Base-by-base conservation (phyloP, 305 asterid genomes). In the Coffea humblotiana region DNA sequence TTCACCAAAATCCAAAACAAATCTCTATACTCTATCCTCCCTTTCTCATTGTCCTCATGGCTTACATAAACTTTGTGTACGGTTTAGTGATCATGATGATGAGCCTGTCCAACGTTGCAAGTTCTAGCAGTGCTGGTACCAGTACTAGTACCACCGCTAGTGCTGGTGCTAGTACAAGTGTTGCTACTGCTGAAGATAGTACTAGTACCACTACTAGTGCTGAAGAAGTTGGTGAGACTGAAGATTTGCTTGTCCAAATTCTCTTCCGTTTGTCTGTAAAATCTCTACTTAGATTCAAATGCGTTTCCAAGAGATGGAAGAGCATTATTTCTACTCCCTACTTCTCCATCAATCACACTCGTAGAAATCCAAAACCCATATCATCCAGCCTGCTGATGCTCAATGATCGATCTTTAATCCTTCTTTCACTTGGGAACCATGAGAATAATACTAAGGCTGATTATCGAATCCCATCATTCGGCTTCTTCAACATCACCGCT, bases 271-370 rank as follows among this genome's bases (percentile, higher is more conserved):
- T 79, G 25, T 68, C 78, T 0, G 82, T 64, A 21, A 79, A 66
- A 35, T 72, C 74, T 51, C 35, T 79, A 16, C 32, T 49, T 32
- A 54, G 58, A 18, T 51, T 64, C 45, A n/a, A 35, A 49, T 63
- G 77, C 3, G 78, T 72, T 25, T 79, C 78, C 11, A 72, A 25
- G 40, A 49, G 64, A 72, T 79, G 78, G 74, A 27, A 58, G 19
- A 32, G 67, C 13, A 19, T 72, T 29, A 73, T 79, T 25, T 79
- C 78, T 19, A 72, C 25, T 32, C 78, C 32, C 6, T 45, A 21
- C 32, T 79, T 79, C 18, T 27, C 43, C 23, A 74, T 29, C 32
- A 66, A 3, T 11, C 78, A 72, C 40, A 79, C 66, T 72, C 78
- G 74, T 4, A 52, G 56, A 23, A 51, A 47, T 19, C 56, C 73